A percentile compares a stretch with the other conserved stretches of the same genome.
These are phyloP conservation scores for Tubosaeta sp. DNA, from an alignment of 768 basidiomycete species.

Conservation along the genomic window DNA sequence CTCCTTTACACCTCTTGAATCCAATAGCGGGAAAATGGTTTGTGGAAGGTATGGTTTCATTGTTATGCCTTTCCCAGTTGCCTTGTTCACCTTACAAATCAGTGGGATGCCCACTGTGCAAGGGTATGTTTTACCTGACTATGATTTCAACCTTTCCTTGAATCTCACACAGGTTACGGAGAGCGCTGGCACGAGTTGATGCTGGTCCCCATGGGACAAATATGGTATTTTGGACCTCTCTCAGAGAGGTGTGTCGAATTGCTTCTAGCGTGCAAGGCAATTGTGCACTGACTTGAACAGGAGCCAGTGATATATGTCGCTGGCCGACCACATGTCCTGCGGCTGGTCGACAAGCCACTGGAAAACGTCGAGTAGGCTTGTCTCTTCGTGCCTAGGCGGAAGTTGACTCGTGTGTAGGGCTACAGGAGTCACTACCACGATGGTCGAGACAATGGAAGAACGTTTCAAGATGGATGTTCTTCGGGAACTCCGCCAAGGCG, in stretches of 20 bases:
- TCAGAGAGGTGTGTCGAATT: conserved; percentile 69
- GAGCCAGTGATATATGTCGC: conserved; percentile 92
- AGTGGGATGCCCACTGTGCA: conserved; percentile 95
- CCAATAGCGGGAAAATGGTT: conserved; percentile 54
- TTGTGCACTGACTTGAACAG: conserved; percentile 32
- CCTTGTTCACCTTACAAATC: conserved; percentile 18
- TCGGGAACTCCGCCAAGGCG: conserved; percentile 63
- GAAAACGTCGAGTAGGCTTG: conserved; percentile 86
- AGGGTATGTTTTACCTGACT: conserved; percentile 37
- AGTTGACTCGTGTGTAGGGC: conserved; percentile 46
- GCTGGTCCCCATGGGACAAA: conserved; percentile 76
- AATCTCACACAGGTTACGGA: conserved; percentile 52
- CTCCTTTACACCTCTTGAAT: conserved; percentile 33
- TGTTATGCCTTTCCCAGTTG: conserved; percentile 3
- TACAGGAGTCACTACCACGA: conserved; percentile 85
- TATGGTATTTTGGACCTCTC: conserved; percentile 87
- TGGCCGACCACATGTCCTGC: conserved; percentile 85
- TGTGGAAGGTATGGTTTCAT: conserved; percentile 61
- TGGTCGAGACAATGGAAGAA: conserved; percentile 90
- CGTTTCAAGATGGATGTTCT: conserved; percentile 86
- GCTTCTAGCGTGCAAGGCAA: background rate
- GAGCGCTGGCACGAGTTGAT: conserved; percentile 72
- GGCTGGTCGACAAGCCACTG: conserved; percentile 80
- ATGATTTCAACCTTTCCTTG: background rate
- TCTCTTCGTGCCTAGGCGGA: background rate